Percentiles rank a stretch among this genome's conserved stretches.
Evolutionary conservation across 768 basidiomycete species (phyloP).

Genomic region (Favolaschia claudopus): DNA sequence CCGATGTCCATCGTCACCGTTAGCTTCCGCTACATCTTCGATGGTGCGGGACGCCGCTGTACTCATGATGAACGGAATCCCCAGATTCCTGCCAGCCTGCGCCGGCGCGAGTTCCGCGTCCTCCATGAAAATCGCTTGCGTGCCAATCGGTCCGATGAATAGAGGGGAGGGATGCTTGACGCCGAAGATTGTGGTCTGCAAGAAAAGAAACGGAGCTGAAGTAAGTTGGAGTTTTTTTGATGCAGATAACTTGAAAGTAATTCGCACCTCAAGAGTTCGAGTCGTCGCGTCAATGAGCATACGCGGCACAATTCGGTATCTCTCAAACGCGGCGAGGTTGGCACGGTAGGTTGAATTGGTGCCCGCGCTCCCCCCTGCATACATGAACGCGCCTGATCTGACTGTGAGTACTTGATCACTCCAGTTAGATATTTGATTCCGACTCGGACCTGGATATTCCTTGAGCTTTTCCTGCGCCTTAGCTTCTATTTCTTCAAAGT

Average conservation of each 20-base stretch:
- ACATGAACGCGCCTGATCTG: constrained; percentile 68
- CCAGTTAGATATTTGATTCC: background rate
- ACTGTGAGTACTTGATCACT: background rate
- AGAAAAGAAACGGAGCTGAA: too few relatives aligned
- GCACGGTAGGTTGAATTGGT: constrained; percentile 68
- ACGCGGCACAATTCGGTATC: constrained; percentile 79
- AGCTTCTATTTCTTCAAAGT: constrained; percentile 66
- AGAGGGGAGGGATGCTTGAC: constrained; percentile 67
- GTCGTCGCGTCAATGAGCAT: constrained; percentile 72
- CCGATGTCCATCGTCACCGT: constrained; percentile 67
- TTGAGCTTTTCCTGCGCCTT: constrained; percentile 70
- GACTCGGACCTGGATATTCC: constrained; percentile 57
- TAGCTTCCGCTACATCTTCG: constrained; percentile 77
- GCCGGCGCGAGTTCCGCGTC: constrained; percentile 79
- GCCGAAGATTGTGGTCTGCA: constrained; percentile 81
- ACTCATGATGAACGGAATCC: constrained; percentile 77
- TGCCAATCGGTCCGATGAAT: constrained; percentile 78
- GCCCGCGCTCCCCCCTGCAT: constrained; percentile 82
- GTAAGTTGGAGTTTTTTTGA: background rate
- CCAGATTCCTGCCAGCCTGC: constrained; percentile 65
- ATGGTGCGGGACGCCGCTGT: constrained; percentile 77
- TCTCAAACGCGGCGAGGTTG: constrained; percentile 70
- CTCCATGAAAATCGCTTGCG: constrained; percentile 75
- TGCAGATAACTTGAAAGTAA: background rate
- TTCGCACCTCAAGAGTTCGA: constrained; percentile 67